Base-by-base conservation (phyloP, 2,329 filamentous ascomycete genomes). In the Metarhizium sp. region DNA sequence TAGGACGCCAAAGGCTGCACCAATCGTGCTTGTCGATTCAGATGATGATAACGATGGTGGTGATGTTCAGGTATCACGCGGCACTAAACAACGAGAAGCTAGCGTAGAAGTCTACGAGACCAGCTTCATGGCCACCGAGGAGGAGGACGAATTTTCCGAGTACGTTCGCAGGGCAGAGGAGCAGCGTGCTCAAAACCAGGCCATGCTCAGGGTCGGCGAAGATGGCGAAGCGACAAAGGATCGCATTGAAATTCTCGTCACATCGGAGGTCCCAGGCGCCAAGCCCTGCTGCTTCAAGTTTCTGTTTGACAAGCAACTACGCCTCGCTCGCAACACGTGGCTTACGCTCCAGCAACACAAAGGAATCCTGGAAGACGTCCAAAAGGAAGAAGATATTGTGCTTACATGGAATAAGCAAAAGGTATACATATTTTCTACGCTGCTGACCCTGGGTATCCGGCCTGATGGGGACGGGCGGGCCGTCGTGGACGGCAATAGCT, bases 331-430 rank as follows among this genome's bases (percentile, higher is more conserved):
- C 46, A 67, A 81, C 42, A 81, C 80, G 13, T 96, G 90, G 88
- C 82, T 87, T 62, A 71, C 75, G 13, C 77, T 78, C 54, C 86
- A 92, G 64, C 68, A 67, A 1, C 78, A 69, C 2, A 69, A 73
- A 2, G 66, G 67, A 1, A 52, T 68, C 6, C 38, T 61, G 10
- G 62, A 77, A 7, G 60, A 69, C 2, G 61, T 67, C 2, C 73
- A 78, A 2, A 67, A 77, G 29, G 70, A 76, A 2, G 71, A 78
- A 4, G 73, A 75, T 1, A 73, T 95, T 18, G 87, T 94, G 62
- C 78, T 97, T 55, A 94, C 89, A 0, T 96, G 89, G 86, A 85
- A 85, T 59, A 79, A 82, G 30, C 82, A 81, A 56, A 81, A 82
- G 57, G 71, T 96, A 3, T 96, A 87, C 66, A 82, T 88, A 60